phyloP scores from a whole-genome alignment of 768 basidiomycete species.

The Strobilomyces confusus region DNA sequence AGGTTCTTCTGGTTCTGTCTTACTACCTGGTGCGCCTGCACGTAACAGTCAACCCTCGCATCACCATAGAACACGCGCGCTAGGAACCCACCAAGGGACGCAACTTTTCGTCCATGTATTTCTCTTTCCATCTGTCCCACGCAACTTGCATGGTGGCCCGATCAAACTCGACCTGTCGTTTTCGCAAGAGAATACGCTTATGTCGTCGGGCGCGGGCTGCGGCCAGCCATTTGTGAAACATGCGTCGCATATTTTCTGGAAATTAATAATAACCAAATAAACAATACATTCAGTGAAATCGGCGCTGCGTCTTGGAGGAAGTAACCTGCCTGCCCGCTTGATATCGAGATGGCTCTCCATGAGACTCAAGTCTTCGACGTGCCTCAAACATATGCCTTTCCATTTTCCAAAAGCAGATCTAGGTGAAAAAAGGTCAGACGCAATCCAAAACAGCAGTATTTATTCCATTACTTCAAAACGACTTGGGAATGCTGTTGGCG shows the following conservation, averaged over 20 bases:
- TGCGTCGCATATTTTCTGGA: conserved; percentile 60
- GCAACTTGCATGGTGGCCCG: conserved; percentile 45
- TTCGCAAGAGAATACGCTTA: conserved; percentile 53
- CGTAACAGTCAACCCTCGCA: conserved; percentile 7
- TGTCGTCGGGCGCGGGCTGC: conserved; percentile 58
- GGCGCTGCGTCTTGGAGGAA: not conserved
- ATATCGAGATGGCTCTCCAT: conserved; percentile 82
- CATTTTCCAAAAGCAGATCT: conserved; percentile 67
- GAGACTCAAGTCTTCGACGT: conserved; percentile 69
- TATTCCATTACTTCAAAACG: conserved; percentile 34
- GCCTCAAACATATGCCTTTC: conserved; percentile 57
- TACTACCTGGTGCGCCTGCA: conserved; percentile 44
- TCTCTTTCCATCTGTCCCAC: conserved; percentile 82
- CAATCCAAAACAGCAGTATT: conserved; percentile 9
- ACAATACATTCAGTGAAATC: not conserved
- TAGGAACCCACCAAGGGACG: conserved; percentile 54
- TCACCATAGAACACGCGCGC: not conserved
- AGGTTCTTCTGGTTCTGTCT: conserved; percentile 56
- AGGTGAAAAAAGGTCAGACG: conserved; percentile 6
- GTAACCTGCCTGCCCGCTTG: conserved; percentile 64
- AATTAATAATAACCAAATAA: not conserved
- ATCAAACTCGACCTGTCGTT: conserved; percentile 61
- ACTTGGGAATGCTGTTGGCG: conserved; percentile 42
- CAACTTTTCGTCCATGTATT: conserved; percentile 59
- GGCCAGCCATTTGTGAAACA: conserved; percentile 68